phyloP scores from a whole-genome alignment of 73 alveolate species.

The Paramecium bursaria region DNA sequence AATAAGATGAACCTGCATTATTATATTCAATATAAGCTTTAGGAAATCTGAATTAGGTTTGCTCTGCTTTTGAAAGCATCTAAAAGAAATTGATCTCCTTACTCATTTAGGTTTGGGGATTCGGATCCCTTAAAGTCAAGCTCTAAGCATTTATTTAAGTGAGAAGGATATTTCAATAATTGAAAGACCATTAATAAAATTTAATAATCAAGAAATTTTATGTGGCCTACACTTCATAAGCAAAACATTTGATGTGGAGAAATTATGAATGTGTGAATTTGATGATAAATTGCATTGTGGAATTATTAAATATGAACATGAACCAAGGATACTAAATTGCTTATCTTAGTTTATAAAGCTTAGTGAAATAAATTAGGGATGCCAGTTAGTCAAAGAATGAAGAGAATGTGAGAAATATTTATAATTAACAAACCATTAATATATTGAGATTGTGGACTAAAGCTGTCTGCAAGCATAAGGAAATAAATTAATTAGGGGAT shows the following conservation, averaged over 20 bases:
- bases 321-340: slow-evolving; percentile 39
- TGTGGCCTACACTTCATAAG: background rate
- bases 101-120: slow-evolving; percentile 39
- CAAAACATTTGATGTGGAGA: slow-evolving; percentile 37
- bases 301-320: slow-evolving; percentile 53
- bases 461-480: slow-evolving; percentile 37
- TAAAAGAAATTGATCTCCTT: slow-evolving; percentile 14
- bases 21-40: slow-evolving; percentile 8
- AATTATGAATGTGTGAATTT: slow-evolving; percentile 42
- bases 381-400: slow-evolving; percentile 15
- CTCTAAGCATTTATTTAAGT: slow-evolving; percentile 21
- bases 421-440: slow-evolving; percentile 21
- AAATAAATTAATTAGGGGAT: slow-evolving; percentile 28
- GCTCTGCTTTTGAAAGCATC: slow-evolving; percentile 30
- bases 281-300: slow-evolving; percentile 49
- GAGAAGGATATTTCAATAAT: background rate
- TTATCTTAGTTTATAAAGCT: slow-evolving; percentile 7
- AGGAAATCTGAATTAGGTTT: background rate
- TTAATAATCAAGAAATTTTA: slow-evolving; percentile 40
- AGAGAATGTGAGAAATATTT: background rate
- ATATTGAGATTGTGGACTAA: slow-evolving; percentile 34
- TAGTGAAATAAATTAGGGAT: slow-evolving; percentile 32
- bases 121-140: background rate
- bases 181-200: slow-evolving; percentile 19
- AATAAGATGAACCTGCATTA: background rate